Conservation (phyloP, 1,139 yeast species). For the Eremothecium coryli region DNA sequence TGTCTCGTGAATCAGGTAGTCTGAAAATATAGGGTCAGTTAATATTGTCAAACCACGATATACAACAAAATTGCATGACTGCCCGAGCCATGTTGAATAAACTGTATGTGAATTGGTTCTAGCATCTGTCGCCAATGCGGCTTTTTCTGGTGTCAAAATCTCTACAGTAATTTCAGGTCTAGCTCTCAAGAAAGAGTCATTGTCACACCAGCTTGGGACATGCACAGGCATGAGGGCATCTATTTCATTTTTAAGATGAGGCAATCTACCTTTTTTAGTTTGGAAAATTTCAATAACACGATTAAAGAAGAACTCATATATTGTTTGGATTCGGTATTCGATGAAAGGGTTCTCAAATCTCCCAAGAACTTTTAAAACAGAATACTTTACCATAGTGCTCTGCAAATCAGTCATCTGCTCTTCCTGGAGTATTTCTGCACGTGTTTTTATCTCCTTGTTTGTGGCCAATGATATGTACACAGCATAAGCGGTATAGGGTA, state of each 20-base stretch:
- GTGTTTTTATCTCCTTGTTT: conserved; percentile 43
- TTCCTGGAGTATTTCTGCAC: conserved; percentile 34
- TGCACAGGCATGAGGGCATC: conserved; percentile 49
- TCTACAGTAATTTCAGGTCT: background rate
- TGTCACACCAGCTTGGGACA: conserved; percentile 37
- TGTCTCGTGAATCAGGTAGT: conserved; percentile 50
- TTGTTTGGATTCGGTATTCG: conserved; percentile 86
- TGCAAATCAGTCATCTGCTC: conserved; percentile 21
- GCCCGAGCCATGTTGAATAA: conserved; percentile 82
- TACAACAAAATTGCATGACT: conserved; percentile 72
- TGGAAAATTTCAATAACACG: conserved; percentile 64
- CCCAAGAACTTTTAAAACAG: conserved; percentile 56
- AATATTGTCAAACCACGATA: conserved; percentile 63
- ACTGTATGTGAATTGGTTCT: conserved; percentile 11
- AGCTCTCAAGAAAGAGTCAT: conserved; percentile 7
- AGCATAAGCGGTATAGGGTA: conserved; percentile 62
- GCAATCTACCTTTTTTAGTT: conserved; percentile 61
- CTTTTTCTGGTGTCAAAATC: background rate
- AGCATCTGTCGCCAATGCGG: background rate
- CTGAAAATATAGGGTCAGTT: conserved; percentile 78
- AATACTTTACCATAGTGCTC: conserved; percentile 30
- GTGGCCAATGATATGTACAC: conserved; percentile 51
- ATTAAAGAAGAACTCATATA: conserved; percentile 72
- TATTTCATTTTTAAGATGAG: conserved; percentile 39
- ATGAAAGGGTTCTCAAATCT: conserved; percentile 82